These are phyloP conservation scores for Escovopsis sp. DNA, from an alignment of 2,329 filamentous ascomycete genomes.

Conservation along the genomic window DNA sequence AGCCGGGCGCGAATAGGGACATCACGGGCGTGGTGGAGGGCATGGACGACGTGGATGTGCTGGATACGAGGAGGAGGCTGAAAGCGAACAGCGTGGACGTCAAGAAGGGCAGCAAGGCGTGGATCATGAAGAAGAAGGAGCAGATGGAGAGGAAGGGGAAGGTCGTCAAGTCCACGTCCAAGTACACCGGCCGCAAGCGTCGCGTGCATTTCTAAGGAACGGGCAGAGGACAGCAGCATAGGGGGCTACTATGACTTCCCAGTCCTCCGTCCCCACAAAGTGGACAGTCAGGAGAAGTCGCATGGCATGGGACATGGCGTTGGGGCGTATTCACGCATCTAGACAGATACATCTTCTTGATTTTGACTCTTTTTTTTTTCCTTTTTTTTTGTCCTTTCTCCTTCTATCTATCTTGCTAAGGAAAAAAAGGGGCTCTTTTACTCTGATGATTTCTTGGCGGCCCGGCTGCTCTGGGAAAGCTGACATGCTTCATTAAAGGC, in stretches of 20 bases:
- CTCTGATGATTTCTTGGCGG: too few species aligned
- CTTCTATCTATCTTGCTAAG: background rate
- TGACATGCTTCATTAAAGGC: background rate
- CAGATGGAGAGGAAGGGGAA: constrained; percentile 93
- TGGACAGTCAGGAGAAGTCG: too few species aligned
- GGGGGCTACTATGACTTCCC: too few species aligned
- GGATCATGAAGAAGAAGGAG: constrained; percentile 76
- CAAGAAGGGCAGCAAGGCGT: constrained; percentile 71
- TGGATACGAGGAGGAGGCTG: constrained; percentile 47
- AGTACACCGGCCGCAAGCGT: constrained; percentile 86
- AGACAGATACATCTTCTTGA: too few species aligned
- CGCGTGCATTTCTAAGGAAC: constrained; percentile 59
- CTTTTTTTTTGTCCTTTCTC: too few species aligned
- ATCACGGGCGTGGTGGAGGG: constrained; percentile 82
- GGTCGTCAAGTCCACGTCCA: constrained; percentile 79
- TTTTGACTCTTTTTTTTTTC: too few species aligned
- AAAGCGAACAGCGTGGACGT: constrained; percentile 33
- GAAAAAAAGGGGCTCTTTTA: background rate
- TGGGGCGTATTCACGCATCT: constrained; percentile 4
- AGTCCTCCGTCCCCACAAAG: too few species aligned
- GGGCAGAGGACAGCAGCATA: too few species aligned
- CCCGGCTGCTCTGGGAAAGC: too few species aligned
- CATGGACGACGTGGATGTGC: constrained; percentile 75
- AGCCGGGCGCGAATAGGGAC: constrained; percentile 48
- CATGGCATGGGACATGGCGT: constrained; percentile 20